Base-by-base conservation (phyloP, 2,329 filamentous ascomycete species). In the Chrysoporthe puriensis region DNA sequence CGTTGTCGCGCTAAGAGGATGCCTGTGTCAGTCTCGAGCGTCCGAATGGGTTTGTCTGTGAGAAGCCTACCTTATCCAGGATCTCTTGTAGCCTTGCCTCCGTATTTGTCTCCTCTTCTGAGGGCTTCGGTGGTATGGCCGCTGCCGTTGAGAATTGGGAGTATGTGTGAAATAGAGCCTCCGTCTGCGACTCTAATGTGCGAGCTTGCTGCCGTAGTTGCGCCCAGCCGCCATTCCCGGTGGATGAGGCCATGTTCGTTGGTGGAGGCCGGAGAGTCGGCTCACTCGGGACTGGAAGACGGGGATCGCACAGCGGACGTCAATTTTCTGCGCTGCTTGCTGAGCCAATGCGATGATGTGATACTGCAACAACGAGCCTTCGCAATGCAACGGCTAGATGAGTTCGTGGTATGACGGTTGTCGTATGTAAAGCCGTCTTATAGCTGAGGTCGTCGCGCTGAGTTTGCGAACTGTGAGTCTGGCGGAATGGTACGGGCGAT, bases 181-280 rank as follows among this genome's bases (percentile, higher is more conserved):
- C 94, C 59, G 94, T 97, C 93, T 98, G 95, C 70, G 91, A 93
- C 80, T 99, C 96, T 70, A 97, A 84, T 57, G 90, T 88, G 74
- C 96, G 87, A 70, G 94, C 93, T 81, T 98, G 95, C 78, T 97
- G 94, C 74, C 96, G 92, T 73, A 98, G 86, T 82, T 97, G 94
- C 76, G 93, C 90, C 96, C 96, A 99, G 81, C 94, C 90, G 71
- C 86, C 84, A 71, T 81, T 88, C 71, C 86, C 82, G 58, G 83
- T 80, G 68, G 83, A 79, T 72, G 83, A 76, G 71, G 85, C 81
- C 86, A 88, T 89, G 71, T 62, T 76, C 57, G 52, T 65, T 14
- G 44, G 13, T 42, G n/a, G 44, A 56, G 34, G 36, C 18, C 60
- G 26, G 48, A 14, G 34, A 43, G 44, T 32, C 44, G 67, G 56